Evolutionary conservation across 331 rosid genomes (phyloP).

Genomic region (Pyracantha coccinea): DNA sequence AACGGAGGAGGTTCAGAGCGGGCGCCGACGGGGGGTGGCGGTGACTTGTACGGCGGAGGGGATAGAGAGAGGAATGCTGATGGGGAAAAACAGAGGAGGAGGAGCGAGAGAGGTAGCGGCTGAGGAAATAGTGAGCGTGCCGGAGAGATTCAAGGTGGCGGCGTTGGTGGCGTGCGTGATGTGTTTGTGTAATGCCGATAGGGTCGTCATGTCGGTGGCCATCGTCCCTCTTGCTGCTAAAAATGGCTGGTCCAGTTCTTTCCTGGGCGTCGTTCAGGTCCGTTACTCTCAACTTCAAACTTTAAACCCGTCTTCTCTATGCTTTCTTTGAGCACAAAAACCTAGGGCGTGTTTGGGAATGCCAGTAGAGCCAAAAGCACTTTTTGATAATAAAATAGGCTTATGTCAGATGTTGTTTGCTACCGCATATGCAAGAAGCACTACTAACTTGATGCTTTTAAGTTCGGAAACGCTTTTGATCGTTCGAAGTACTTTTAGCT

Average conservation of each 20-base stretch:
- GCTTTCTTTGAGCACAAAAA: no score
- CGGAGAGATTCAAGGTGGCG: conserved; percentile 85
- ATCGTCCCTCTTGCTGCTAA: conserved; percentile 77
- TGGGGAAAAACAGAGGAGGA: conserved; percentile 16
- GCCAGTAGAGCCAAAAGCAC: no score
- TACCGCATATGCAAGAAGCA: no score
- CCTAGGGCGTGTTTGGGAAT: no score
- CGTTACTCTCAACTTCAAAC: neutral
- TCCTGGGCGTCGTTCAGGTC: conserved; percentile 90
- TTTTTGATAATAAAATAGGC: no score
- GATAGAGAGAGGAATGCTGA: conserved; percentile 23
- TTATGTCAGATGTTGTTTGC: no score
- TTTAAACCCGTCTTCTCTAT: neutral
- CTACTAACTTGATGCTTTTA: no score
- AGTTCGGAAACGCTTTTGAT: no score
- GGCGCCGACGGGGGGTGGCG: neutral
- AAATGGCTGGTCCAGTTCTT: conserved; percentile 76
- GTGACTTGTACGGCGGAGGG: conserved; percentile 37
- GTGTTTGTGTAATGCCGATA: conserved; percentile 88
- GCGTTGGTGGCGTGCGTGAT: conserved; percentile 65
- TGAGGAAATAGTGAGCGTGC: conserved; percentile 14
- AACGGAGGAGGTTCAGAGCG: conserved; percentile 23
- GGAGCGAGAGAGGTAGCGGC: conserved; percentile 9
- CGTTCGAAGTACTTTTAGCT: no score
- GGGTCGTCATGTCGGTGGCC: conserved; percentile 97